A percentile compares a stretch with the other conserved stretches of the same genome.
These are phyloP conservation scores for Aphanomyces cochlioides DNA, from an alignment of 352 stramenopile genomes.

Conservation along the genomic window DNA sequence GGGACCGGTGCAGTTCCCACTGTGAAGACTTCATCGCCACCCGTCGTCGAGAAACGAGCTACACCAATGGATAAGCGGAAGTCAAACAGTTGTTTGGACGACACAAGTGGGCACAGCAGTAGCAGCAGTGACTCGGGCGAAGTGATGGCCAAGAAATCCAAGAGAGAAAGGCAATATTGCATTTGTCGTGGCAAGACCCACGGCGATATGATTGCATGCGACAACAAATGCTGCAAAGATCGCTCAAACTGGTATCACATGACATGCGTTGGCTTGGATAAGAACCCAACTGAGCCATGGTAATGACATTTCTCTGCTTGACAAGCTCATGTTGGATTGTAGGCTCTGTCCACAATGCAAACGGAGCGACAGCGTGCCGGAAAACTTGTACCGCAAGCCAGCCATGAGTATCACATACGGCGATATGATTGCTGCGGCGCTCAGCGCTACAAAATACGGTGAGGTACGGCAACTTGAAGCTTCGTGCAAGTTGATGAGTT, in stretches of 20 bases:
- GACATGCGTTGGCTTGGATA: conserved; percentile 60
- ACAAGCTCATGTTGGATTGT: conserved; percentile 34
- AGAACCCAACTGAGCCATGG: conserved; percentile 64
- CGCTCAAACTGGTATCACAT: conserved; percentile 85
- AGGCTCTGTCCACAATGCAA: not conserved
- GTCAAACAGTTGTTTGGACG: no score
- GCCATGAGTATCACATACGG: conserved; percentile 79
- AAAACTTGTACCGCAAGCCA: conserved; percentile 79
- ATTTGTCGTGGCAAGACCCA: conserved; percentile 70
- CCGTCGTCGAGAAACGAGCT: no score
- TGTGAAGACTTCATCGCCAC: no score
- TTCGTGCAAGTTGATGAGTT: not conserved
- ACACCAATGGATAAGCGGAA: no score
- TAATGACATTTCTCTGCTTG: conserved; percentile 63
- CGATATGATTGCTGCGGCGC: conserved; percentile 86
- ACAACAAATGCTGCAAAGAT: conserved; percentile 74
- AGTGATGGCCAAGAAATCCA: no score
- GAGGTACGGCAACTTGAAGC: conserved; percentile 43
- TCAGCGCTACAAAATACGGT: conserved; percentile 52
- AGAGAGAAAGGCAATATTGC: conserved; percentile 49
- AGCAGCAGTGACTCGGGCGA: no score
- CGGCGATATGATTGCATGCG: conserved; percentile 80
- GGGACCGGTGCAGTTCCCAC: no score
- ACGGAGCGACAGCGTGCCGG: conserved; percentile 42
- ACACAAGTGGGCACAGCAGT: no score